Evolutionary conservation across 1,139 yeast genomes (phyloP), one percentile per base, ranked within the genome.

Genomic region (Kodamaea sp.): DNA sequence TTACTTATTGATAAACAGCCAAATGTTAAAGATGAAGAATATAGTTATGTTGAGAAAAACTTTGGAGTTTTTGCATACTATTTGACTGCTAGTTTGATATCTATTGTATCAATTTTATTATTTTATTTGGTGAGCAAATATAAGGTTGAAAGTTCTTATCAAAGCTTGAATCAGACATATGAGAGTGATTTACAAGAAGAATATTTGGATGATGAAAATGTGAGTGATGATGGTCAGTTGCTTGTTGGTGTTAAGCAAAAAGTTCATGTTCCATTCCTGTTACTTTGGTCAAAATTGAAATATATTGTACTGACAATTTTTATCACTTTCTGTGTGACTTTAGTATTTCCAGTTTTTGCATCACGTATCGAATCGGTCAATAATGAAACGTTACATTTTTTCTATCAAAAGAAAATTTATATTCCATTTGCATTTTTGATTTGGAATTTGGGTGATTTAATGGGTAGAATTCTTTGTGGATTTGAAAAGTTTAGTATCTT

Each of bases 331-430:
- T 65, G 81, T n/a, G 70, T 86, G 26, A 84, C 97, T 0, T 67
- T 92, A 41, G 69, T 81, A 6, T 92, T 88, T 67, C 97, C 97
- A 0, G 94, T 92, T 1, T 89, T 89, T 72, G 96, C 97, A 4
- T 78, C 90, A 8, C 72, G 70, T 20, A 78, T 82, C 7, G 75
- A 74, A 35, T 79, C 87, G 2, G 76, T 73, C 2, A 67, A 70
- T 46, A 45, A 45, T 5, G 56, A 53, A 8, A 64, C 70, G 8
- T 24, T 47, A 22, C 36, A 60, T 48, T 39, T 53, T 44, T 55
- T 73, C 49, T 53, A 76, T 60, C 63, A 67, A 39, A 72, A 71
- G 41, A 67, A 65, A 39, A 66, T 81, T 6, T 92, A 70, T 55
- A 75, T 87, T 15, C 97, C 97, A 1, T 62, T 88, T 39, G 81